Percentiles rank a stretch among this genome's conserved stretches.
phyloP scores from a whole-genome alignment of 164 flowering plant genomes.

The Litsea cubeba region DNA sequence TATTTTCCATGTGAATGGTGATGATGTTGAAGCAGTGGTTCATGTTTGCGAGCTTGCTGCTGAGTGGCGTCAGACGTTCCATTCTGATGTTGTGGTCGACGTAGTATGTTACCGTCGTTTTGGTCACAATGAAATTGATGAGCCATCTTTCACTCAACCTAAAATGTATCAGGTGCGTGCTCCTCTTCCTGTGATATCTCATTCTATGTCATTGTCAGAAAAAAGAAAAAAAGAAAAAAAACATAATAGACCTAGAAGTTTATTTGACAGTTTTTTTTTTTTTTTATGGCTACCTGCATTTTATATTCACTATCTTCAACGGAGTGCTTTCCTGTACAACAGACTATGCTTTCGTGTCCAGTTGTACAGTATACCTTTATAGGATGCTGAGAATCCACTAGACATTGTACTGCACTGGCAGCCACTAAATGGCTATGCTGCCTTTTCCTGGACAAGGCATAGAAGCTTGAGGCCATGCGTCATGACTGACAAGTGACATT shows the following conservation, averaged over 20 bases:
- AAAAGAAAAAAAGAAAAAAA: neutral
- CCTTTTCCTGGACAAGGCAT: neutral
- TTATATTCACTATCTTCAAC: too few species aligned
- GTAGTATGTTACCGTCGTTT: slow-evolving; percentile 90
- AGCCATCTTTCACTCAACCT: slow-evolving; percentile 97
- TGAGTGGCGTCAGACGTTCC: slow-evolving; percentile 97
- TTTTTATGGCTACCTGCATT: neutral
- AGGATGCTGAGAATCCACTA: neutral
- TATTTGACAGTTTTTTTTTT: neutral
- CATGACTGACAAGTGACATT: too few species aligned
- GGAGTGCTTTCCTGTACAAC: too few species aligned
- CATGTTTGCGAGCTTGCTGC: slow-evolving; percentile 97
- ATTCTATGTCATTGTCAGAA: neutral
- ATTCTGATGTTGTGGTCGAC: slow-evolving; percentile 97
- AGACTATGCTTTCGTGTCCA: neutral
- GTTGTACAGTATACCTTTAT: neutral
- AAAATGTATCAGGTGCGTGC: slow-evolving; percentile 80
- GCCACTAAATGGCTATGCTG: neutral
- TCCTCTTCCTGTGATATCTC: neutral
- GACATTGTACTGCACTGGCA: neutral
- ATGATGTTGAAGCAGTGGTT: slow-evolving; percentile 95
- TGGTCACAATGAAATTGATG: slow-evolving; percentile 99
- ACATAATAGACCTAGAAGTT: neutral
- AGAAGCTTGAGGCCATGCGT: too few species aligned
- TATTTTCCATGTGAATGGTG: slow-evolving; percentile 95